Base-by-base conservation (phyloP, 2,329 filamentous ascomycete species). In the Neonectria neomacrospora region DNA sequence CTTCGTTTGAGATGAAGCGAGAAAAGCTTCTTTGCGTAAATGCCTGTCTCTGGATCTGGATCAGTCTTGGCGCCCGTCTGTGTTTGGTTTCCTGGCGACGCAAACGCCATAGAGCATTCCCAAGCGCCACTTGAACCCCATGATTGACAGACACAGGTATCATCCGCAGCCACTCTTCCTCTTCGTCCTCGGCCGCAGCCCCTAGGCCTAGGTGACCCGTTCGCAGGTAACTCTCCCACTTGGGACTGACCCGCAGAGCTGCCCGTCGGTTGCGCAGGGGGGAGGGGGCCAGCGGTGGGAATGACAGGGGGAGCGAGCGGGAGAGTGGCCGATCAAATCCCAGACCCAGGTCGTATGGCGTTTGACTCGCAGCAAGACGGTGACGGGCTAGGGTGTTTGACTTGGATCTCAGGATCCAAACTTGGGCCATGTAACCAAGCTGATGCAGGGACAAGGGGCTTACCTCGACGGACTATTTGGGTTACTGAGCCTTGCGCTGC, bases 401-500 rank as follows among this genome's bases (percentile, higher is more conserved):
- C 47, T 50, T 32, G 47, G 34, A 45, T 55, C 37, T 41, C 37
- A 51, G 22, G 23, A 58, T 57, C 66, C 66, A 66, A 62, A 63
- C 65, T 63, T 30, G 32, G 37, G 26, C 60, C 42, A 64, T 34
- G 37, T 41, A 56, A 41, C 53, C 42, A 34, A 58, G 52, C 50
- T 51, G 62, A 62, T 37, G 57, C 69, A 71, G 67, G 67, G 69
- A 67, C 64, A 66, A 69, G 66, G 63, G 65, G 65, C 54, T 64
- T 51, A 63, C 48, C 37, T 47, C 62, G 55, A 59, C 64, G 58
- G 68, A 67, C 62, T 58, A 60, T 58, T 58, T 26, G 20, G 65
- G 68, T 69, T 64, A 61, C 68, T 58, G 51, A 57, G 55, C 53
- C 42, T 56, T 45, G 52, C 51, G 30, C 53, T 54, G 45, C 53